Evolutionary conservation across 768 basidiomycete species (phyloP), one percentile per base, ranked within the genome.

Genomic region (Pisolithus tinctorius): DNA sequence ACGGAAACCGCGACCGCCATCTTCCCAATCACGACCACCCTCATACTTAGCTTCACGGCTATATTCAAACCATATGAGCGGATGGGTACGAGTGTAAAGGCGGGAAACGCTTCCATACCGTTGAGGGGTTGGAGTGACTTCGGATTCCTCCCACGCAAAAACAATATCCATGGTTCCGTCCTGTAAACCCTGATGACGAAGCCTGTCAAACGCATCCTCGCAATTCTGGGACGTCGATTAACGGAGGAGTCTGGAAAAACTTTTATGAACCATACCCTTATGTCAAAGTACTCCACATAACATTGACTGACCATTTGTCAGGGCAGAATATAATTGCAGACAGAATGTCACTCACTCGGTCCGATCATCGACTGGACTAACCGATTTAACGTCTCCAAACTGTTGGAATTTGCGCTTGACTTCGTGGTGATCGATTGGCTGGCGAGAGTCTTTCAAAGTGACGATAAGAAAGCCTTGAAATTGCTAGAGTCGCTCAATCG

Each of bases 211-310:
- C 0, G 93, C 86, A 58, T 88, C 82, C 30, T 83, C 83, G 50
- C 83, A 83, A 23, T 85, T 89, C 83, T 92, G 56, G 20, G 42
- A 23, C 16, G 2, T 10, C 29, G 29, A 45, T 45, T 30, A 44
- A 14, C 26, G 20, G 26, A 40, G 60, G 11, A 64, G 56, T 53
- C 34, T 51, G 30, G 42, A 36, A 8, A 8, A 40, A 48, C 7
- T 14, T 50, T 25, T 36, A 30, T 43, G 36, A 16, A 4, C 59
- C 82, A 65, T 57, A 88, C 92, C 65, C 92, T 73, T 23, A 80
- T 89, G 63, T 99, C 96, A 63, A 85, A 99, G 63, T 83, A 93
- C 64, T 98, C 93, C n/a, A 98, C 87, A 56, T 89, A 83, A 52
- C 89, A 84, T 60, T 91, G 88, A 58, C 93, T 97, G 53, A 49